Conservation (phyloP, 805 yeast species). For the Starmerella asiatica region DNA sequence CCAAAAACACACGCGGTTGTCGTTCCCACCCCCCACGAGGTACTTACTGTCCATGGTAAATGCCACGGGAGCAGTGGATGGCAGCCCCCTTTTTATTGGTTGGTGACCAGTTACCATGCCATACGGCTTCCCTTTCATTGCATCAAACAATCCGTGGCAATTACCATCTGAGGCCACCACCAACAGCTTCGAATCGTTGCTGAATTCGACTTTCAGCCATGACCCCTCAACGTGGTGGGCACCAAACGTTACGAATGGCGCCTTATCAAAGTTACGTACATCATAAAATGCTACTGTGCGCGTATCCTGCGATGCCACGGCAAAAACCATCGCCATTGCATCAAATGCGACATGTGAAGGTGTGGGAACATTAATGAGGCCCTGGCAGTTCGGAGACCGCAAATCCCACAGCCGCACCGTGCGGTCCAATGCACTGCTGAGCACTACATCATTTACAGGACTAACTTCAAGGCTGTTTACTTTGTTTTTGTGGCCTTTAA, state of each 20-base stretch:
- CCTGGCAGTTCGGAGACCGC: constrained; percentile 51
- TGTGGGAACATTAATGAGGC: constrained; percentile 41
- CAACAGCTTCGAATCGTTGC: constrained; percentile 58
- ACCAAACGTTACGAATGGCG: constrained; percentile 39
- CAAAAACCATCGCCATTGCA: constrained; percentile 74
- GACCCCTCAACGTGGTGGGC: constrained; percentile 26
- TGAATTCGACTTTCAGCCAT: constrained; percentile 63
- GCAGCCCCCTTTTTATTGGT: constrained; percentile 32
- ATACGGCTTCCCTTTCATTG: constrained; percentile 46
- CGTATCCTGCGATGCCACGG: constrained; percentile 39
- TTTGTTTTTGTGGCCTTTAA: constrained; percentile 69
- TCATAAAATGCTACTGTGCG: constrained; percentile 48
- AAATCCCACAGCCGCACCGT: constrained; percentile 83
- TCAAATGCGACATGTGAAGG: constrained; percentile 58
- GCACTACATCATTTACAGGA: constrained; percentile 51
- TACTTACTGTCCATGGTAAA: constrained; percentile 56
- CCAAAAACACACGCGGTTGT: constrained; percentile 42
- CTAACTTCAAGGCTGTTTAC: constrained; percentile 62
- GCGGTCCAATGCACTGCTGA: constrained; percentile 60
- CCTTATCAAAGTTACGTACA: constrained; percentile 41
- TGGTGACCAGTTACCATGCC: constrained; percentile 37
- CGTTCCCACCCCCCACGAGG: constrained; percentile 47
- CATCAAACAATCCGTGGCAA: constrained; percentile 51
- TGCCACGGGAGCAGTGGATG: constrained; percentile 38
- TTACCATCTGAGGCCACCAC: constrained; percentile 44